Conservation (phyloP, 306 rosid genomes). For the Casuarina glauca region DNA sequence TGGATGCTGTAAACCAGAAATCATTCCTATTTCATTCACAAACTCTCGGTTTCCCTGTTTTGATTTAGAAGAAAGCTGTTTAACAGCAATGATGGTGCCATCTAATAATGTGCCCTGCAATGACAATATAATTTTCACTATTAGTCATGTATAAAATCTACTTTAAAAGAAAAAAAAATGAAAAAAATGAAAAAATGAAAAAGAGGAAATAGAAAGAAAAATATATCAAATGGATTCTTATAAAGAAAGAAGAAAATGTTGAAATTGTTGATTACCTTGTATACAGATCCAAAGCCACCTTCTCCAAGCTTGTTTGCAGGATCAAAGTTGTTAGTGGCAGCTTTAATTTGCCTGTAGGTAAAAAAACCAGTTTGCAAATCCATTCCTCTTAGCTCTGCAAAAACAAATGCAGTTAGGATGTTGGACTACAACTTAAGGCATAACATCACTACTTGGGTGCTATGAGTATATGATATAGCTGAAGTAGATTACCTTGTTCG, state of each 20-base stretch:
- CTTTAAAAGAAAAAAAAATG: not conserved
- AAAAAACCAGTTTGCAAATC: conserved; percentile 30
- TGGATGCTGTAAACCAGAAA: conserved; percentile 29
- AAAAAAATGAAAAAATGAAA: not conserved
- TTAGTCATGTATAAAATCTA: not conserved
- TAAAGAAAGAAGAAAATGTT: not conserved
- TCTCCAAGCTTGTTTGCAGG: conserved; percentile 59
- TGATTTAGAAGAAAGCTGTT: conserved; percentile 31
- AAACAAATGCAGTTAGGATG: not conserved
- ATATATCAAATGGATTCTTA: not conserved
- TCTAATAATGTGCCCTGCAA: conserved; percentile 25
- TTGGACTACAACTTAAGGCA: not conserved
- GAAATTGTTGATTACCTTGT: conserved; percentile 51
- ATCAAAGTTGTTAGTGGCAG: conserved; percentile 60
- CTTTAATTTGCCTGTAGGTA: conserved; percentile 28
- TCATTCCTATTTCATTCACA: conserved; percentile 31
- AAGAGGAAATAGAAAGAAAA: not conserved
- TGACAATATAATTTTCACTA: not conserved
- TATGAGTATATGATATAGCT: not conserved
- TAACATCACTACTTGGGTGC: conserved; percentile 10
- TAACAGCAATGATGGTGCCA: conserved; percentile 28
- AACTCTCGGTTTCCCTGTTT: conserved; percentile 33
- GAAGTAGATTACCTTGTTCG: conserved; percentile 23
- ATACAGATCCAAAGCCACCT: conserved; percentile 81
- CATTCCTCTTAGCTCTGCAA: conserved; percentile 17